A percentile compares a stretch with the other conserved stretches of the same genome.
phyloP scores from a whole-genome alignment of 2,329 filamentous ascomycete species.

The Emmonsiellopsis sp. region DNA sequence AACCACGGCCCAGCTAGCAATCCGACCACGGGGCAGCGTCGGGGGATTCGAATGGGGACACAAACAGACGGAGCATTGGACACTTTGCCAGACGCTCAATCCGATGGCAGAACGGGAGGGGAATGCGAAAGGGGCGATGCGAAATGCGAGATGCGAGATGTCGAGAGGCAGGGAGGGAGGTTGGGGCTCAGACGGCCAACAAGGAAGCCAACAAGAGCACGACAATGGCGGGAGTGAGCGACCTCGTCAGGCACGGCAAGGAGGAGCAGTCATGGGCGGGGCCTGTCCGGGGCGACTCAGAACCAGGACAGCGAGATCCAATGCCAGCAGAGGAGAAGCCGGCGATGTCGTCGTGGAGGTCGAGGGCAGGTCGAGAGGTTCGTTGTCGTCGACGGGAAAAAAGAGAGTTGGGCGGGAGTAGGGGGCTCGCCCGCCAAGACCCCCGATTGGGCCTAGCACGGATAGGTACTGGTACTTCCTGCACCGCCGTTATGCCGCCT shows the following conservation, averaged over 20 bases:
- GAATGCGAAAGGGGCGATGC: neutral
- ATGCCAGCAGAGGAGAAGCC: neutral
- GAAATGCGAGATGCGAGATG: neutral
- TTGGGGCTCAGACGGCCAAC: neutral
- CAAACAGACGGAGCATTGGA: constrained; percentile 1
- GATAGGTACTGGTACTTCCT: neutral
- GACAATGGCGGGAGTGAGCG: neutral
- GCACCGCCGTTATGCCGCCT: neutral
- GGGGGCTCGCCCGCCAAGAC: neutral
- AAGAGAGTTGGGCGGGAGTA: neutral
- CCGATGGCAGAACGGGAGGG: neutral
- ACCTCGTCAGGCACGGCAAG: neutral
- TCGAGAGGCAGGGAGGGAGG: neutral
- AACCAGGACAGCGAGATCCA: neutral
- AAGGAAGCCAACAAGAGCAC: neutral
- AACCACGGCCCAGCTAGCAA: neutral
- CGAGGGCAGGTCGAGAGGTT: neutral
- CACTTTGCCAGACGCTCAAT: neutral
- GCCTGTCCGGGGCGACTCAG: neutral
- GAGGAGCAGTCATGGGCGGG: neutral
- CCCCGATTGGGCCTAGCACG: constrained; percentile 1
- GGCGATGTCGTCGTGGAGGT: neutral
- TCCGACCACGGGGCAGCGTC: neutral
- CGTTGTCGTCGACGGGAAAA: neutral
- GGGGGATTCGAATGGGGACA: neutral